Conservation (phyloP, 2,329 filamentous ascomycete genomes). For the Rhinocladiella similis region DNA sequence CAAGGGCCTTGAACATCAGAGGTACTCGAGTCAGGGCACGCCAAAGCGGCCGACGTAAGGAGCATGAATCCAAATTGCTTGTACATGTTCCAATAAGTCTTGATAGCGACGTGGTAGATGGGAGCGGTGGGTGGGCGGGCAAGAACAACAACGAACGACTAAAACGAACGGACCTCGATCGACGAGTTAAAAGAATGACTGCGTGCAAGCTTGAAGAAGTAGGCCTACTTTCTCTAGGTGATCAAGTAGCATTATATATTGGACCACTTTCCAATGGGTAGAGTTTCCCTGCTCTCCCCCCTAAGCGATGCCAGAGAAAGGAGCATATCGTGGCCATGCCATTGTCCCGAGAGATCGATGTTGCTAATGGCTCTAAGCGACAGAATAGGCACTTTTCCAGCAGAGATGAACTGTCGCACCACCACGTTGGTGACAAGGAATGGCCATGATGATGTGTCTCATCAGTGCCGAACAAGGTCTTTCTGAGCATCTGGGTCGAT, state of each 20-base stretch:
- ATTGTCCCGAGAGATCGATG: constrained; percentile 9
- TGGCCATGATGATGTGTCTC: constrained; percentile 1
- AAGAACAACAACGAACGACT: constrained; percentile 3
- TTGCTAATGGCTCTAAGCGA: constrained; percentile 13
- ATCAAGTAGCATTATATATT: neutral
- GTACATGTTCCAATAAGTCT: constrained; percentile 13
- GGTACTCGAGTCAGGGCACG: constrained; percentile 6
- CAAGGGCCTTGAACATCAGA: constrained; percentile 14
- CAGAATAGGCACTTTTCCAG: neutral
- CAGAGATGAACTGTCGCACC: constrained; percentile 13
- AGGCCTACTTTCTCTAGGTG: neutral
- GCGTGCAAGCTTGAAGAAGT: constrained; percentile 5
- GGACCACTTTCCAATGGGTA: neutral
- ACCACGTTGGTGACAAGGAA: constrained; percentile 4
- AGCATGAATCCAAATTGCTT: constrained; percentile 7
- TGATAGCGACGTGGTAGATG: no score
- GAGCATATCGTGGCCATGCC: neutral
- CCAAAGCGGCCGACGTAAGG: constrained; percentile 12
- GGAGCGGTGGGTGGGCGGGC: neutral
- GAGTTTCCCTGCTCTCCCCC: no score
- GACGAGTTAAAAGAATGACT: constrained; percentile 22
- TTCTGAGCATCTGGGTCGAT: neutral
- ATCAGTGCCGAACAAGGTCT: neutral
- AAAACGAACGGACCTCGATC: constrained; percentile 22
- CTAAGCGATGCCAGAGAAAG: neutral